phyloP scores from a whole-genome alignment of 805 yeast genomes.

The Wickerhamiella galacta region DNA sequence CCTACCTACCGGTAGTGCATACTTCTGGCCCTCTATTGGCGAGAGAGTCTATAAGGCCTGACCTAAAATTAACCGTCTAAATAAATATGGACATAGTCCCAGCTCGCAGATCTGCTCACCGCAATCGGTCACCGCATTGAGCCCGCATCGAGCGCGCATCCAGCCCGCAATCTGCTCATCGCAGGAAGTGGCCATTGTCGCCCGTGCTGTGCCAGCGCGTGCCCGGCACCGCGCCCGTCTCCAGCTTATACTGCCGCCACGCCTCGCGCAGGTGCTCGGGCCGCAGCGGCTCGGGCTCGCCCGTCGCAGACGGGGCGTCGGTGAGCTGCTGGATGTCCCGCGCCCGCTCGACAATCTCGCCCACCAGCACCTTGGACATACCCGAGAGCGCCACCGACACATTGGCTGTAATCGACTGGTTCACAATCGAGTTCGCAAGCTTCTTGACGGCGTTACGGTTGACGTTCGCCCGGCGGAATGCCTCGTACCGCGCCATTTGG shows the following conservation, averaged over 20 bases:
- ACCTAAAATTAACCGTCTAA: too few species aligned
- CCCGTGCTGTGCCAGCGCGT: constrained; percentile 60
- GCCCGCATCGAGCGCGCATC: too few species aligned
- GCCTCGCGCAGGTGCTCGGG: constrained; percentile 85
- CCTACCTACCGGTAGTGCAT: too few species aligned
- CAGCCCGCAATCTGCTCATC: too few species aligned
- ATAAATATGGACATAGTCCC: too few species aligned
- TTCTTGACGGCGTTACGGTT: constrained; percentile 64
- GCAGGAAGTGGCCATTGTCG: constrained; percentile 31
- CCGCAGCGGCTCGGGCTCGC: constrained; percentile 35
- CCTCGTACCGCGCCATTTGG: constrained; percentile 77
- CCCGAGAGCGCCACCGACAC: constrained; percentile 74
- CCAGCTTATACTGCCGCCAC: constrained; percentile 58
- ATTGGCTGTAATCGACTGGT: constrained; percentile 64
- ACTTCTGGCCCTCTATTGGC: too few species aligned
- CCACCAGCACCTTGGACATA: constrained; percentile 74
- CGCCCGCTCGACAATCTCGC: constrained; percentile 75
- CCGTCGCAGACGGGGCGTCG: constrained; percentile 22
- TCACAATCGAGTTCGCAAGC: constrained; percentile 59
- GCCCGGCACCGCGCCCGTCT: constrained; percentile 44
- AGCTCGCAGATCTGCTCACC: too few species aligned
- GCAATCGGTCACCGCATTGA: too few species aligned
- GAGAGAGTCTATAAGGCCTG: too few species aligned
- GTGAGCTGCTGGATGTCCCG: constrained; percentile 45
- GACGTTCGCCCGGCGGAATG: constrained; percentile 61